Conservation (phyloP, 2,329 filamentous ascomycete genomes). For the Pezicula rhizophila region DNA sequence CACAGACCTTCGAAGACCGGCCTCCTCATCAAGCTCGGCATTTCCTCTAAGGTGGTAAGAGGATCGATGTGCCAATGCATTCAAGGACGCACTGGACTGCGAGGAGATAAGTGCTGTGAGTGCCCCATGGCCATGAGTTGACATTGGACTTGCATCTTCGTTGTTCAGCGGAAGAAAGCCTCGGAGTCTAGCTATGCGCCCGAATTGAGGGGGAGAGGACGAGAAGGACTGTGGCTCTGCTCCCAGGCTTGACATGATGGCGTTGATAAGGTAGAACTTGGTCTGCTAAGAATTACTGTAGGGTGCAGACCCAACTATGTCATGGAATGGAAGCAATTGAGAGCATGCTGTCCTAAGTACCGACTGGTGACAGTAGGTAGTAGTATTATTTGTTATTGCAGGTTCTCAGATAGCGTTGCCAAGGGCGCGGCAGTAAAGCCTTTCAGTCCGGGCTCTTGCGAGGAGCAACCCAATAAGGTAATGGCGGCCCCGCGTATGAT, state of each 20-base stretch:
- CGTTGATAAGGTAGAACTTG: no score
- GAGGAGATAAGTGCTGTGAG: conserved; percentile 23
- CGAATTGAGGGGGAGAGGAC: conserved; percentile 14
- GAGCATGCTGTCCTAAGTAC: not conserved
- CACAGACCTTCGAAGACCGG: conserved; percentile 3
- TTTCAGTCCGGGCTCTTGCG: not conserved
- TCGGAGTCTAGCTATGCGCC: conserved; percentile 16
- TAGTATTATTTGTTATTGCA: no score
- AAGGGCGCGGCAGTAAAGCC: not conserved
- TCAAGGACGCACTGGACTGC: conserved; percentile 22
- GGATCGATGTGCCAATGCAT: conserved; percentile 10
- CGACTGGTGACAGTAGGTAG: no score
- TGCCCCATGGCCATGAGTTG: conserved; percentile 24
- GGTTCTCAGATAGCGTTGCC: not conserved
- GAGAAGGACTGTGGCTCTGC: not conserved
- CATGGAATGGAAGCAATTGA: not conserved
- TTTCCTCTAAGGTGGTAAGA: conserved; percentile 13
- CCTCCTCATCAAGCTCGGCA: conserved; percentile 19
- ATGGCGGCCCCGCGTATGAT: no score
- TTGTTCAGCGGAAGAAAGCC: conserved; percentile 21
- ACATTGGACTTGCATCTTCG: conserved; percentile 24
- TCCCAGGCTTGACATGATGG: not conserved
- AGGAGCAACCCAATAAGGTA: no score
- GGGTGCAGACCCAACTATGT: no score
- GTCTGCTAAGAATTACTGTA: no score